These are phyloP conservation scores for Glycine soja DNA, from an alignment of 306 rosid genomes.

Conservation along the genomic window DNA sequence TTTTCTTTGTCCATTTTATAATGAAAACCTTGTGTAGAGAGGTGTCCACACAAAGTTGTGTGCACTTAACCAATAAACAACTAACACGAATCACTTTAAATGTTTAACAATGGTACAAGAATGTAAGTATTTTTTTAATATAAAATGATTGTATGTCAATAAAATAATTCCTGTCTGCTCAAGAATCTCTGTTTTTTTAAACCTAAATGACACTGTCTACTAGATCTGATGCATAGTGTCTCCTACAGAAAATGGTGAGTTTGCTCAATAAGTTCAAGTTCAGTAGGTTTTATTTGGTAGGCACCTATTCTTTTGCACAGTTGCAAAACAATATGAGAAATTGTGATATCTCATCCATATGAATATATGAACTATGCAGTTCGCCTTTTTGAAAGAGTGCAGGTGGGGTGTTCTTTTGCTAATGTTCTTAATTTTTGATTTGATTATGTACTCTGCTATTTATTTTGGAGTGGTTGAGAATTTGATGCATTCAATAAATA, in stretches of 20 bases:
- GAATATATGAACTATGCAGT: neutral
- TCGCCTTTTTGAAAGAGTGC: neutral
- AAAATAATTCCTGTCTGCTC: neutral
- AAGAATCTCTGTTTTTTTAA: neutral
- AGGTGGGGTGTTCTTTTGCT: too few relatives aligned
- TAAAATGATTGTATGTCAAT: neutral
- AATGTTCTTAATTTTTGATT: neutral
- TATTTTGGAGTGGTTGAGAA: conserved; percentile 7
- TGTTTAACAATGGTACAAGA: neutral
- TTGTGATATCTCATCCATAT: conserved; percentile 11
- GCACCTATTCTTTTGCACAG: conserved; percentile 27
- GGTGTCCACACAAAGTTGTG: neutral
- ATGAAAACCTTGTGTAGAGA: neutral
- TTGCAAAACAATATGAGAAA: neutral
- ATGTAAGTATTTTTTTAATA: neutral
- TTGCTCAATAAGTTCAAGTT: conserved; percentile 17
- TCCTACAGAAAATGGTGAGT: conserved; percentile 27
- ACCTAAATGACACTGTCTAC: too few relatives aligned
- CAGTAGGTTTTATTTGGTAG: conserved; percentile 8
- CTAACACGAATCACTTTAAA: neutral
- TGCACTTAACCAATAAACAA: conserved; percentile 13
- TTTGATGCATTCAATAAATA: conserved; percentile 33
- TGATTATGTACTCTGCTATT: conserved; percentile 22
- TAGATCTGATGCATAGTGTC: neutral
- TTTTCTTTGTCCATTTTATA: conserved; percentile 12